Evolutionary conservation across 495 filamentous ascomycete genomes (phyloP).

Genomic region (Annulohypoxylon nitens): DNA sequence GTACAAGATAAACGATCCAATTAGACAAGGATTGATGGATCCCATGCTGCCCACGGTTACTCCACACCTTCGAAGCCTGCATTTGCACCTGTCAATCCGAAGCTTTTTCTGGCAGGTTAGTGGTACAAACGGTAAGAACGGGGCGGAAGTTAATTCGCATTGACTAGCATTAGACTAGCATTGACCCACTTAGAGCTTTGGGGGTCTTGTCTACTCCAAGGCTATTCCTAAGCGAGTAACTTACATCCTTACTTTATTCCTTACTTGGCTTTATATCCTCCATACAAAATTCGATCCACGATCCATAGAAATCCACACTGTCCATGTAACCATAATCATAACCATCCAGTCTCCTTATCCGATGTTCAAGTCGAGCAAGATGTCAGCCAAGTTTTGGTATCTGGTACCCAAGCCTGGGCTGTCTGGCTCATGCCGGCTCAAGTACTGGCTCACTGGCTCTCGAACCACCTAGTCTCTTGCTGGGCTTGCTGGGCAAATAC

Average conservation of each 20-base stretch:
- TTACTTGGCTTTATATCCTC: background rate
- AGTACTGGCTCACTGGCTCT: background rate
- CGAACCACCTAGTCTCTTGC: background rate
- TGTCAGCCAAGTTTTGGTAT: constrained; percentile 5
- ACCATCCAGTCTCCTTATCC: background rate
- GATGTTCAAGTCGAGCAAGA: background rate
- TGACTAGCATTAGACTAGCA: constrained; percentile 19
- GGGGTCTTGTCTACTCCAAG: background rate
- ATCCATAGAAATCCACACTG: background rate
- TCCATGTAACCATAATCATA: background rate
- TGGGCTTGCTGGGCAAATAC: background rate
- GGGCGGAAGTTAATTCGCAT: constrained; percentile 33
- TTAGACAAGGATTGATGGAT: constrained; percentile 8
- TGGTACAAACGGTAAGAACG: constrained; percentile 23
- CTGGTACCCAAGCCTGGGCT: background rate
- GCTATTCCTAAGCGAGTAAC: constrained; percentile 35
- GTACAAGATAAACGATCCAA: constrained; percentile 23
- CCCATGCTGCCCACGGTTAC: background rate
- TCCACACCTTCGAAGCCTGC: constrained; percentile 8
- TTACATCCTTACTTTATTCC: background rate
- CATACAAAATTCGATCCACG: background rate
- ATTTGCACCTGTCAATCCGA: constrained; percentile 21
- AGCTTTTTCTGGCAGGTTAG: constrained; percentile 25
- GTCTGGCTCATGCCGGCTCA: constrained; percentile 4
- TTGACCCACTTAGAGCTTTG: background rate